A percentile compares a stretch with the other conserved stretches of the same genome.
These are phyloP conservation scores for Micractinium sp. DNA, from an alignment of 139 green algal genomes.

Conservation along the genomic window DNA sequence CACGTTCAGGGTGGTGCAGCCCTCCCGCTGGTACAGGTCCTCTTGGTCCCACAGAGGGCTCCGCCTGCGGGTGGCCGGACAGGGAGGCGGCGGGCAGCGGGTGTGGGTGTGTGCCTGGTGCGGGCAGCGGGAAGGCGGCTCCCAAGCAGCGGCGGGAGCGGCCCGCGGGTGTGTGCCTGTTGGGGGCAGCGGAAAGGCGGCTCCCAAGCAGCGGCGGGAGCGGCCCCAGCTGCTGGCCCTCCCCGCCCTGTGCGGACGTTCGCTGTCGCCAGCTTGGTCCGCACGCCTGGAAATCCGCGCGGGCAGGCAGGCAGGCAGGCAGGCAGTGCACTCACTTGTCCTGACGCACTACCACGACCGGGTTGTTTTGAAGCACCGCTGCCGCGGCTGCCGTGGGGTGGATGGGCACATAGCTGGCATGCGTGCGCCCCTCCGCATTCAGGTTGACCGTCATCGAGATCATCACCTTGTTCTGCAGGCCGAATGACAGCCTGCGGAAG, in stretches of 20 bases:
- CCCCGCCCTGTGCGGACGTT: too few species aligned
- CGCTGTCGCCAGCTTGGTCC: not conserved
- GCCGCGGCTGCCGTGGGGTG: conserved; percentile 34
- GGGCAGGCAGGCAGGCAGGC: not conserved
- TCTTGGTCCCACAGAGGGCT: conserved; percentile 38
- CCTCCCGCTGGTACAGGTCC: conserved; percentile 28
- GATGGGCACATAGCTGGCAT: conserved; percentile 35
- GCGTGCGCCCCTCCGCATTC: not conserved
- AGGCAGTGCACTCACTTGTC: conserved; percentile 21
- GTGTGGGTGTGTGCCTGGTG: too few species aligned
- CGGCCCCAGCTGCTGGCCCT: not conserved
- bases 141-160: not conserved
- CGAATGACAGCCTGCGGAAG: conserved; percentile 32
- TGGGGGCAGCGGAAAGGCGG: not conserved
- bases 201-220: not conserved
- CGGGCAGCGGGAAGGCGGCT: not conserved
- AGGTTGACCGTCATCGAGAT: conserved; percentile 19
- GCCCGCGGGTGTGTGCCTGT: too few species aligned
- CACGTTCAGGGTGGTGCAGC: not conserved
- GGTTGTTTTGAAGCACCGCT: conserved; percentile 29
- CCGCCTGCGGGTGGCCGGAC: not conserved
- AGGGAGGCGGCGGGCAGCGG: not conserved
- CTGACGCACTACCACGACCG: conserved; percentile 12
- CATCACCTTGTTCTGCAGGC: conserved; percentile 42
- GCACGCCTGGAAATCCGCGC: not conserved